Percentiles rank a stretch among this genome's conserved stretches.
phyloP scores from a whole-genome alignment of 2,329 filamentous ascomycete species.

The Alternaria brassicae region DNA sequence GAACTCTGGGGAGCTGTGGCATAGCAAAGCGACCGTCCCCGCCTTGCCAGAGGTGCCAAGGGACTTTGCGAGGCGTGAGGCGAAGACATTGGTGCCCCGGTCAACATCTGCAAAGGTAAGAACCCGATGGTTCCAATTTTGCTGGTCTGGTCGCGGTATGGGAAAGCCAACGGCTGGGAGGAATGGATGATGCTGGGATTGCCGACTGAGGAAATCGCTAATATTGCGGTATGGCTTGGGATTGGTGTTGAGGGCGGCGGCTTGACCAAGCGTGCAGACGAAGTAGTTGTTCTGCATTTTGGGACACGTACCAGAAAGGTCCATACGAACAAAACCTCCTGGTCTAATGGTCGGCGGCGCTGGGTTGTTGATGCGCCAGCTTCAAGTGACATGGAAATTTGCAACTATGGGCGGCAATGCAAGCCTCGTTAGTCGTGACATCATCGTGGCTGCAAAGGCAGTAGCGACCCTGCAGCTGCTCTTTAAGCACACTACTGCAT shows the following conservation, averaged over 20 bases:
- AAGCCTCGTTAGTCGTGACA: conserved; percentile 35
- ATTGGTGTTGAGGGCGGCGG: conserved; percentile 48
- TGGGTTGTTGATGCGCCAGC: neutral
- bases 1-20: conserved; percentile 64
- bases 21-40: conserved; percentile 61
- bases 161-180: conserved; percentile 61
- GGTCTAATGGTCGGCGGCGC: conserved; percentile 1
- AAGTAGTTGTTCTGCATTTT: conserved; percentile 61
- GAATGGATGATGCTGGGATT: conserved; percentile 51
- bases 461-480: conserved; percentile 10
- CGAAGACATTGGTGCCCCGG: conserved; percentile 47
- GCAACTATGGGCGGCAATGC: neutral
- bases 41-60: conserved; percentile 22
- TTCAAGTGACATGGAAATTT: neutral
- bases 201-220: conserved; percentile 59
- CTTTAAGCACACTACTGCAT: neutral
- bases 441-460: conserved; percentile 26
- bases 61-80: conserved; percentile 35
- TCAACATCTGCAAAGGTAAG: conserved; percentile 49
- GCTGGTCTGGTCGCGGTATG: conserved; percentile 27
- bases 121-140: conserved; percentile 38
- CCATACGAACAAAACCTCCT: neutral
- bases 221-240: conserved; percentile 55
- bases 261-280: conserved; percentile 67
- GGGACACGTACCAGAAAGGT: neutral